Percentiles rank a stretch among this genome's conserved stretches.
phyloP scores from a whole-genome alignment of 2,329 filamentous ascomycete species.

The Ceratocystis destructans region DNA sequence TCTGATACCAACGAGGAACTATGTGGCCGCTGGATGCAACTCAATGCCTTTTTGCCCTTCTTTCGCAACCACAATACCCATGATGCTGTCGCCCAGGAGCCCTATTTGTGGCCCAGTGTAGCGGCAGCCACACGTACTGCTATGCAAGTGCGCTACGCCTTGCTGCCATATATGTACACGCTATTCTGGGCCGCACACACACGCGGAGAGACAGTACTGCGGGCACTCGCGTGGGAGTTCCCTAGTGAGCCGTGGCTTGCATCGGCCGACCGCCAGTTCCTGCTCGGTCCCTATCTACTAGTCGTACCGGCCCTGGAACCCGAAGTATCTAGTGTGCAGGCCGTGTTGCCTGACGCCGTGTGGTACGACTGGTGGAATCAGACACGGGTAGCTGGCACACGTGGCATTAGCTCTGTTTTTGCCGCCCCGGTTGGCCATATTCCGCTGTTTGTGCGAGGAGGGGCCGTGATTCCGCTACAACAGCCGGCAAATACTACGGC shows the following conservation, averaged over 20 bases:
- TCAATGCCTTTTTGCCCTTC: constrained; percentile 59
- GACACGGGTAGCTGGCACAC: constrained; percentile 26
- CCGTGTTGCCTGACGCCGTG: constrained; percentile 34
- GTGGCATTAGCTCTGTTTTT: constrained; percentile 19
- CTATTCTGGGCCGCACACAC: constrained; percentile 46
- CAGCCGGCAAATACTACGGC: constrained; percentile 49
- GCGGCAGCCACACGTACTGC: constrained; percentile 51
- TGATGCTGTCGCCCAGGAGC: constrained; percentile 42
- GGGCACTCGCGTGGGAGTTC: constrained; percentile 61
- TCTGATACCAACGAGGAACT: constrained; percentile 48
- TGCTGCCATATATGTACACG: constrained; percentile 77
- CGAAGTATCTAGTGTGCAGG: constrained; percentile 31
- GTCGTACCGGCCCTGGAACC: constrained; percentile 37
- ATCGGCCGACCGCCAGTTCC: constrained; percentile 36
- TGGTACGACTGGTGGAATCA: constrained; percentile 43
- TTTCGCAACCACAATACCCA: constrained; percentile 54
- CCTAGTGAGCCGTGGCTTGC: constrained; percentile 36
- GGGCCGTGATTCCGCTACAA: constrained; percentile 50
- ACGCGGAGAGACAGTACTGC: constrained; percentile 51
- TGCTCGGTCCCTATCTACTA: constrained; percentile 36
- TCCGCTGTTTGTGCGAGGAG: constrained; percentile 54
- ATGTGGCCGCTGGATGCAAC: constrained; percentile 54
- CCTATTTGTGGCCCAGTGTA: constrained; percentile 54
- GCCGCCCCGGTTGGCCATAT: constrained; percentile 31
- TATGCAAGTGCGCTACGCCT: constrained; percentile 57